phyloP scores from a whole-genome alignment of 73 alveolate species.

The Effrenium voratum region DNA sequence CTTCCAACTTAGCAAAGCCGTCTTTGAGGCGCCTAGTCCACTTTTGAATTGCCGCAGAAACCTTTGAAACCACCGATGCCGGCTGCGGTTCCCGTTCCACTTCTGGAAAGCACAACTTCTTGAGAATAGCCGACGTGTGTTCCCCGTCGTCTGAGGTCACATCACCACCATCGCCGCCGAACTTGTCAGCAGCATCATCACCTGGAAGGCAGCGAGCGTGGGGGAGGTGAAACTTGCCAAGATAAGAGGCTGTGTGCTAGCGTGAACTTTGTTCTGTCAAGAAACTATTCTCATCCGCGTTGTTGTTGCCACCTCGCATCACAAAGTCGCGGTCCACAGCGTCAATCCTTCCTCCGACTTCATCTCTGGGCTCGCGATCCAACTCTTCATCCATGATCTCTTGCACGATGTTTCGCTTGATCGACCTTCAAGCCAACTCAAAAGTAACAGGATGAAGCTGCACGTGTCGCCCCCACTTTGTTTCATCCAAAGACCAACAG shows the following conservation, averaged over 20 bases:
- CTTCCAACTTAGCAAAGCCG: neutral
- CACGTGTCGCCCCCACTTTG: too few relatives aligned
- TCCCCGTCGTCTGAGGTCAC: neutral
- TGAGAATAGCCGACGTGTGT: neutral
- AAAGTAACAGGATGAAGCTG: too few relatives aligned
- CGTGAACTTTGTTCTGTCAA: too few relatives aligned
- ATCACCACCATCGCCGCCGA: neutral
- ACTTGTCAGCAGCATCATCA: too few relatives aligned
- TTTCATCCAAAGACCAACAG: too few relatives aligned
- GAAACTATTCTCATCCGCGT: too few relatives aligned
- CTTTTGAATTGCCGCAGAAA: neutral
- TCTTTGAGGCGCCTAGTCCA: neutral
- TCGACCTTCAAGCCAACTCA: neutral
- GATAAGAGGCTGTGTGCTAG: too few relatives aligned
- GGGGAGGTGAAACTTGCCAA: too few relatives aligned
- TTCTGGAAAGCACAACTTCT: neutral
- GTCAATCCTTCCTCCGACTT: neutral
- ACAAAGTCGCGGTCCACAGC: neutral
- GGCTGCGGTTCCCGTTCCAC: neutral
- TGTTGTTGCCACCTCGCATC: neutral
- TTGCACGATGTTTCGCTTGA: neutral
- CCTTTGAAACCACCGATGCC: neutral
- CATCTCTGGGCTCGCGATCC: neutral
- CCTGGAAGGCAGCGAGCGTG: too few relatives aligned
- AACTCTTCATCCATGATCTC: neutral